Evolutionary conservation across 1,139 yeast species (phyloP).

Genomic region (Diutina neorugosa): DNA sequence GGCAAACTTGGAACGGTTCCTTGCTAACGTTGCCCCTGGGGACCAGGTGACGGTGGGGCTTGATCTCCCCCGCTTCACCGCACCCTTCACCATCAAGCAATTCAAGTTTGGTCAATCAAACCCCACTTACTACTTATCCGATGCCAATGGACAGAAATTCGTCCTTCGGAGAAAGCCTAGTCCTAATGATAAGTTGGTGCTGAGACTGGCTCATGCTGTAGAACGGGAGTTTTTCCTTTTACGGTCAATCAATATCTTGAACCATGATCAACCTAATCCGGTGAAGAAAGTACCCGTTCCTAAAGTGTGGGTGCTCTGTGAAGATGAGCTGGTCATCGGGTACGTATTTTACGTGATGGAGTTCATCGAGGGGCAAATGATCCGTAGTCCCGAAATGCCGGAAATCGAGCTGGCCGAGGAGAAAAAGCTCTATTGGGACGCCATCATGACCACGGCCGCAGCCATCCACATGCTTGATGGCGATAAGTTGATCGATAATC

Average conservation of each 20-base stretch:
- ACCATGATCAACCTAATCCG: conserved; percentile 10
- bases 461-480: conserved; percentile 44
- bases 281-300: conserved; percentile 36
- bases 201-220: conserved; percentile 53
- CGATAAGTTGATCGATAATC: conserved; percentile 25
- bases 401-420: conserved; percentile 16
- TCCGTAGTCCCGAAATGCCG: conserved; percentile 43
- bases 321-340: conserved; percentile 38
- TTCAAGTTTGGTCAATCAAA: conserved; percentile 59
- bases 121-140: conserved; percentile 46
- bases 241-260: conserved; percentile 29
- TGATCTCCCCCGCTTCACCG: conserved; percentile 6
- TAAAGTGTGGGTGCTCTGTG: conserved; percentile 33
- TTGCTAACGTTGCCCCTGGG: conserved; percentile 5
- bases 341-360: conserved; percentile 51
- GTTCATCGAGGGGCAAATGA: conserved; percentile 45
- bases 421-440: conserved; percentile 29
- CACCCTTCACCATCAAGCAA: conserved; percentile 28
- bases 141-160: conserved; percentile 25
- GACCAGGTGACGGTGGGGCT: conserved; percentile 5
- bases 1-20: background rate
- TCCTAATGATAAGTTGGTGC: conserved; percentile 39
- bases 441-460: conserved; percentile 39
- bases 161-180: conserved; percentile 54
- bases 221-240: conserved; percentile 51